Evolutionary conservation across 208 protist species (phyloP), one percentile per base, ranked within the genome.

Genomic region (Phytomonas sp.): DNA sequence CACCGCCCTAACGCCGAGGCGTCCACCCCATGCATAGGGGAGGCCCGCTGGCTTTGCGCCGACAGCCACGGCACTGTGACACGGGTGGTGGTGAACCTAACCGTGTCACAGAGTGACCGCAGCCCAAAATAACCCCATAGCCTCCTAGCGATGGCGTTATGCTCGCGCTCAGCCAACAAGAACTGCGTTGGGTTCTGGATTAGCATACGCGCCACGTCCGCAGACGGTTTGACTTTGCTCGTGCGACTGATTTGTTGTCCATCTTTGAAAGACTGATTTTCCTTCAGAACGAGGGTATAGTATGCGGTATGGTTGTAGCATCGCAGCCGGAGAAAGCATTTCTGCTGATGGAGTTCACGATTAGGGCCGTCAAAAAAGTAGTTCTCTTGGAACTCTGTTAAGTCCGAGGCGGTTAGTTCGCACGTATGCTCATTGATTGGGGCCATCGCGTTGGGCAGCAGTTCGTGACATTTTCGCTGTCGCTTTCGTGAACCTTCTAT

Each of bases 321-420:
- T 13, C 89, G 82, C 62, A 95, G 80, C 7, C 83, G 78, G n/a
- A 90, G 70, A 33, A 84, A 84, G 70, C 76, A 85, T 9, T 69
- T 56, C 15, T 71, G 68, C 23, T 46, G 62, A 0, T 62, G 64
- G 66, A 95, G 77, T 37, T 73, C 81, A 20, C 75, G 32, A 51
- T 79, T 59, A 0, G 74, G 62, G 30, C 75, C 67, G 75, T 94
- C 88, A 33, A 89, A 89, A 77, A 92, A 95, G 72, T 86, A 89
- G 70, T 92, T 82, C 37, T 92, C 79, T 29, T 87, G 79, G 43
- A 70, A 77, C 68, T 90, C 81, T 36, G 81, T 65, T 28, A 77
- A 17, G 68, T 74, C 75, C 67, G 53, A 40, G 36, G 4, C 37
- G 40, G 63, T 70, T 73, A 8, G 67, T 64, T 15, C 64, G 70